phyloP scores from a whole-genome alignment of 441 rosid genomes.

The Lepidium campestre region DNA sequence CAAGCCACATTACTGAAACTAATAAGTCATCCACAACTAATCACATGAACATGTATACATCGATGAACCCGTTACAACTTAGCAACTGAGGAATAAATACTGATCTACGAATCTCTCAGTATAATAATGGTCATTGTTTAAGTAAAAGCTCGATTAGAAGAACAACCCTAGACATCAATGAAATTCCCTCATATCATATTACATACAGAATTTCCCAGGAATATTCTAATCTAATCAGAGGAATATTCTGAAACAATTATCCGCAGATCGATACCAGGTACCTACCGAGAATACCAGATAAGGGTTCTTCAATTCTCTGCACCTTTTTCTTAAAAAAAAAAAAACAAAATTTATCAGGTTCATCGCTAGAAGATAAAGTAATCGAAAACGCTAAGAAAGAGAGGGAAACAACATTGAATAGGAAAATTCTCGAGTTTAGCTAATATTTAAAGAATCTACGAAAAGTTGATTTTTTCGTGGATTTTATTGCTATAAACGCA shows the following conservation, averaged over 20 bases:
- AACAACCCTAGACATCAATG: not conserved
- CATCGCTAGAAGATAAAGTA: not conserved
- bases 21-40: not conserved
- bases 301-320: not conserved
- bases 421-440: not conserved
- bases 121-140: not conserved
- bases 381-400: not conserved
- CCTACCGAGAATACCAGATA: not conserved
- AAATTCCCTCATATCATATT: not conserved
- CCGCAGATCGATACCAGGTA: not conserved
- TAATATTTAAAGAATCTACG: not conserved
- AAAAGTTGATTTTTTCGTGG: not conserved
- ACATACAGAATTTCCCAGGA: not conserved
- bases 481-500: conserved; percentile 7
- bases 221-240: conserved; percentile 2
- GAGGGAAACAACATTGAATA: not conserved
- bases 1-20: not conserved
- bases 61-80: not conserved
- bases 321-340: not conserved
- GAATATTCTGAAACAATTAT: not conserved
- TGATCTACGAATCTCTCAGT: not conserved
- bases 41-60: not conserved
- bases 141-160: not conserved
- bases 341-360: not conserved
- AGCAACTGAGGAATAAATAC: not conserved